These are phyloP conservation scores for Salvia sclarea DNA, from an alignment of 305 asterid species.

Conservation along the genomic window DNA sequence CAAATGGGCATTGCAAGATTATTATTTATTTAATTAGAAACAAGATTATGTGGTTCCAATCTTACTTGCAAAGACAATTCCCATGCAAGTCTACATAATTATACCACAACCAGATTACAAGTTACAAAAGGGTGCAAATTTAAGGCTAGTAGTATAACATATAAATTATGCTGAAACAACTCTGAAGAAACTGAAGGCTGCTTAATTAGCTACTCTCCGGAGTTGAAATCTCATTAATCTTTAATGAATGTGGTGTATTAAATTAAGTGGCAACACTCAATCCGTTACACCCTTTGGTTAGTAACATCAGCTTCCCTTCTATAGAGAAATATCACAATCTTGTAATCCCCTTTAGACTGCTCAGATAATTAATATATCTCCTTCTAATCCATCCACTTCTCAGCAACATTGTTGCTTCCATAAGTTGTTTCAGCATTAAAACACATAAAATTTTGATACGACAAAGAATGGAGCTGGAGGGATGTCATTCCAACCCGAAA, in stretches of 20 bases:
- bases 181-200: slow-evolving; percentile 30
- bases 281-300: slow-evolving; percentile 30
- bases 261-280: slow-evolving; percentile 22
- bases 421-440: neutral
- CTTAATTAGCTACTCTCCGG: slow-evolving; percentile 22
- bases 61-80: too few relatives aligned
- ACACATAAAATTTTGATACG: too few relatives aligned
- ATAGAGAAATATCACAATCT: neutral
- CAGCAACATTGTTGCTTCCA: neutral
- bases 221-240: slow-evolving; percentile 31
- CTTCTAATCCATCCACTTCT: neutral
- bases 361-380: neutral
- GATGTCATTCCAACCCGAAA: neutral
- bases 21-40: neutral
- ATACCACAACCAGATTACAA: neutral
- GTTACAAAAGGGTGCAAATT: neutral
- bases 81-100: neutral
- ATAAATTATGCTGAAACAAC: neutral
- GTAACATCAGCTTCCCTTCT: slow-evolving; percentile 27
- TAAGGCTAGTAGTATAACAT: neutral
- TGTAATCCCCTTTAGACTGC: neutral
- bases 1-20: neutral
- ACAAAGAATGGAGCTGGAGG: too few relatives aligned
- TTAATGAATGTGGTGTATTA: slow-evolving; percentile 32
- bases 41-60: neutral